Base-by-base conservation (phyloP, 2,329 filamentous ascomycete species). In the Fusarium lyarnte region DNA sequence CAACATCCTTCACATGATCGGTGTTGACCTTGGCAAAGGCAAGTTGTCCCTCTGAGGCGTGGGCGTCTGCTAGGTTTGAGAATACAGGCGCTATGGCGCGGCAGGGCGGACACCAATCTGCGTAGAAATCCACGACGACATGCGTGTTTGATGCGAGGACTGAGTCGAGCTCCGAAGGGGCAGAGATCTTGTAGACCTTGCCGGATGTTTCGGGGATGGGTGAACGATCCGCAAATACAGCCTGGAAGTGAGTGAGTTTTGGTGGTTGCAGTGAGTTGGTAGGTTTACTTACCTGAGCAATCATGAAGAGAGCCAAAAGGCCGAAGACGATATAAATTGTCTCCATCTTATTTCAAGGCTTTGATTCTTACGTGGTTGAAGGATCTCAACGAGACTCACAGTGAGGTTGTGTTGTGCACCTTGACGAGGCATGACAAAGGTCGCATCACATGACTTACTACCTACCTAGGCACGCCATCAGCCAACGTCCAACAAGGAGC, bases 31-130 rank as follows among this genome's bases (percentile, higher is more conserved):
- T 96, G 87, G 89, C 91, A 84, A 97, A 97, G 81, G 88, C 87
- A 75, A 91, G 81, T 70, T 88, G 81, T 84, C 88, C 90, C 51
- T 60, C 64, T 4, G 58, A 41, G 13, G 70, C 49, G 41, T 74
- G 69, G 25, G 51, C 55, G 19, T 73, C 76, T 16, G 76, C 78
- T 4, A 77, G 63, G 38, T 68, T 68, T 38, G 77, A 74, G 69
- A 97, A 85, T 68, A 90, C 82, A 58, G 94, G 94, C 33, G 94
- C 90, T 76, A 97, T 95, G 75, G 91, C 88, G 85, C 94, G 97
- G 91, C 94, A 97, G 63, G 94, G 94, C 65, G 94, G 94, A 86
- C 94, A 97, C 94, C 94, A 97, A 74, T 87, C 90, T 59, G 94
- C 94, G 82, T 92, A 94, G 85, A 91, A 94, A 87, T 97, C 94